Conservation (phyloP, 768 basidiomycete species). For the Mycena alexandri region DNA sequence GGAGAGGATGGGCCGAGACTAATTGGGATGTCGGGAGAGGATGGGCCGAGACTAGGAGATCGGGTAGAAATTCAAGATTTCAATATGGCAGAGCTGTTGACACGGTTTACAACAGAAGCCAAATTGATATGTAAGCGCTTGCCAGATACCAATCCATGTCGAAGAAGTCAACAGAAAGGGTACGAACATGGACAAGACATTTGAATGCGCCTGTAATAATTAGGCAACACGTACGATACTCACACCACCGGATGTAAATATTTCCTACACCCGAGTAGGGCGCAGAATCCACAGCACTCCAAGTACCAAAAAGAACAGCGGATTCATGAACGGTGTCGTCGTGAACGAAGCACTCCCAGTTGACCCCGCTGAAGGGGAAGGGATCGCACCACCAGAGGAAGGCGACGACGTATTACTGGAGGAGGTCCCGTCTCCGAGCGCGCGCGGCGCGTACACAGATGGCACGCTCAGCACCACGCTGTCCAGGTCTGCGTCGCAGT, state of each 20-base stretch:
- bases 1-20: too few species aligned
- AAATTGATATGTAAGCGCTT: too few species aligned
- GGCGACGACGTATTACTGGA: background rate
- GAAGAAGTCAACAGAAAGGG: too few species aligned
- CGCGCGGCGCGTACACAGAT: slow-evolving; percentile 54
- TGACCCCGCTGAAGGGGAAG: slow-evolving; percentile 1
- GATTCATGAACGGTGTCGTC: slow-evolving; percentile 9
- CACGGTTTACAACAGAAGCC: too few species aligned
- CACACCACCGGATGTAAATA: too few species aligned
- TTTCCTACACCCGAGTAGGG: background rate
- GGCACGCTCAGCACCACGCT: slow-evolving; percentile 59
- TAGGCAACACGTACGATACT: background rate
- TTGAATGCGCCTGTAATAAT: background rate
- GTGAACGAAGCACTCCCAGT: background rate
- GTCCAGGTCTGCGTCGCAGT: slow-evolving; percentile 52
- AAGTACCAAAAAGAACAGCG: slow-evolving; percentile 7
- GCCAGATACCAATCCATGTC: too few species aligned
- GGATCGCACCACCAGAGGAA: background rate
- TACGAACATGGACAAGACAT: too few species aligned
- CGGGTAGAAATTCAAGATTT: too few species aligned
- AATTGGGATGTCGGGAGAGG: too few species aligned
- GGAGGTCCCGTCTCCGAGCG: slow-evolving; percentile 39
- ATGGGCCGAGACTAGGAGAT: too few species aligned
- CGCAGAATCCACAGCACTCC: slow-evolving; percentile 22
- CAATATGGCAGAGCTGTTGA: too few species aligned